Percentiles rank a stretch among this genome's conserved stretches.
Evolutionary conservation across 2,329 filamentous ascomycete genomes (phyloP).

Genomic region (Verticillium isaacii): DNA sequence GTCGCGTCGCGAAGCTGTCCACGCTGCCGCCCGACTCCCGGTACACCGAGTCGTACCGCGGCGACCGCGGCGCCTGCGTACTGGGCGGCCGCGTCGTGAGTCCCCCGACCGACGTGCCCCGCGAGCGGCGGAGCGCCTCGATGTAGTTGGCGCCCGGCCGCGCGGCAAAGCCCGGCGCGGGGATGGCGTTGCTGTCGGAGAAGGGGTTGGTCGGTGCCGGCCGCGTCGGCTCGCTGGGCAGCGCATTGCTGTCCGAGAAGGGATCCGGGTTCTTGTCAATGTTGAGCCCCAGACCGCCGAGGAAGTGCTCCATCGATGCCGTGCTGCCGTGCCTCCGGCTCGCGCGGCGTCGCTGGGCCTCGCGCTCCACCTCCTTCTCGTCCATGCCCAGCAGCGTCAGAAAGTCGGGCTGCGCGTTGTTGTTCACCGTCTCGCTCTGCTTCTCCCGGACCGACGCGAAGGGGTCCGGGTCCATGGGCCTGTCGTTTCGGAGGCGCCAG

Average conservation of each 20-base stretch:
- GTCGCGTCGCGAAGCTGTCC: slow-evolving; percentile 38
- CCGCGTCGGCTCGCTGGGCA: slow-evolving; percentile 32
- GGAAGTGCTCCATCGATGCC: slow-evolving; percentile 31
- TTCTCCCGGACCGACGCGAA: slow-evolving; percentile 20
- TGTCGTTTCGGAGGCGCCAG: slow-evolving; percentile 26
- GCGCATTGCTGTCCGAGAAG: slow-evolving; percentile 43
- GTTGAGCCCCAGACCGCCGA: slow-evolving; percentile 32
- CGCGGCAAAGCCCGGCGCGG: slow-evolving; percentile 16
- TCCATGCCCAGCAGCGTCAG: slow-evolving; percentile 38
- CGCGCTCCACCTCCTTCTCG: slow-evolving; percentile 31
- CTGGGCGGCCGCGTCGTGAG: slow-evolving; percentile 19
- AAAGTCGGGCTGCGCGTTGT: slow-evolving; percentile 34
- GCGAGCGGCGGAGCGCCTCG: slow-evolving; percentile 41
- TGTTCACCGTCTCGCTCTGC: slow-evolving; percentile 11
- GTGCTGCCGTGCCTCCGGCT: slow-evolving; percentile 25
- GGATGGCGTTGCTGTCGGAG: slow-evolving; percentile 41
- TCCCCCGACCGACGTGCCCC: slow-evolving; percentile 37
- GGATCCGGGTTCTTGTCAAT: slow-evolving; percentile 32
- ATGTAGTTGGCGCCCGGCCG: slow-evolving; percentile 37
- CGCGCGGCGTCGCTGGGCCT: slow-evolving; percentile 28
- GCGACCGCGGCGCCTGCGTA: slow-evolving; percentile 11
- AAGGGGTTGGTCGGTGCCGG: slow-evolving; percentile 41
- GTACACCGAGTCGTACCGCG: slow-evolving; percentile 32
- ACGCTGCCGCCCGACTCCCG: slow-evolving; percentile 33
- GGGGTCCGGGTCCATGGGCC: slow-evolving; percentile 18